phyloP scores from a whole-genome alignment of 441 rosid genomes.

The Mallotus japonicus region DNA sequence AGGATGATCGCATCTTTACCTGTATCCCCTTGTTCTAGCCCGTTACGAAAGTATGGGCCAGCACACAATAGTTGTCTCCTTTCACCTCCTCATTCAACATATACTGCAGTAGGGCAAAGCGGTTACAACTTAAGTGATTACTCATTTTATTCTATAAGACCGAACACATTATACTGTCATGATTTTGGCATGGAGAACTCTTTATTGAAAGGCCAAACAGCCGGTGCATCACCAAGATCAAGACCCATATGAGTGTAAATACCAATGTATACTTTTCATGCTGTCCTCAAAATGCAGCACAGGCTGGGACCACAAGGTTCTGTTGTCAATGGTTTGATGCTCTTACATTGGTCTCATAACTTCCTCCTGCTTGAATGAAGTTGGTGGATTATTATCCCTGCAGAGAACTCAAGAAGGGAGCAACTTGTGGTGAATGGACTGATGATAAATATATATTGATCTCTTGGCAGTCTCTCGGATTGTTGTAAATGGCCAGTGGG shows the following conservation, averaged over 20 bases:
- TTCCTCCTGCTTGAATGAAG: neutral
- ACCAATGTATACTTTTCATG: conserved; percentile 17
- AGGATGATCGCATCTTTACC: conserved; percentile 78
- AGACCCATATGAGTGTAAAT: conserved; percentile 59
- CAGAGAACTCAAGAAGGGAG: neutral
- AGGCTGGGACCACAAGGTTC: conserved; percentile 5
- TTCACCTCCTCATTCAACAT: conserved; percentile 78
- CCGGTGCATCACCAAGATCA: conserved; percentile 55
- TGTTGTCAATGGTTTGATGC: neutral
- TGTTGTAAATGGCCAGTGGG: conserved; percentile 37
- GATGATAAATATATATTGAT: conserved; percentile 16
- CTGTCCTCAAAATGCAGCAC: conserved; percentile 13
- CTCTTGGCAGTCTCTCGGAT: conserved; percentile 25
- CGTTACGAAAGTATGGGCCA: conserved; percentile 60
- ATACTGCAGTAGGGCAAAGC: conserved; percentile 45
- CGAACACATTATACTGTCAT: conserved; percentile 38
- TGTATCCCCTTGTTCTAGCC: conserved; percentile 91
- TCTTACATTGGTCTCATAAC: neutral
- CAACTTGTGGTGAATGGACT: conserved; percentile 8
- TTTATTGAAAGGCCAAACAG: conserved; percentile 45
- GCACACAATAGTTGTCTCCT: conserved; percentile 64
- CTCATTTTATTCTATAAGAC: conserved; percentile 47
- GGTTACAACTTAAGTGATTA: conserved; percentile 54
- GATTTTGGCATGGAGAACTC: conserved; percentile 52
- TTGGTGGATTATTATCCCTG: neutral